Conservation (phyloP, 2,329 filamentous ascomycete genomes). For the Fusarium coffeatum region DNA sequence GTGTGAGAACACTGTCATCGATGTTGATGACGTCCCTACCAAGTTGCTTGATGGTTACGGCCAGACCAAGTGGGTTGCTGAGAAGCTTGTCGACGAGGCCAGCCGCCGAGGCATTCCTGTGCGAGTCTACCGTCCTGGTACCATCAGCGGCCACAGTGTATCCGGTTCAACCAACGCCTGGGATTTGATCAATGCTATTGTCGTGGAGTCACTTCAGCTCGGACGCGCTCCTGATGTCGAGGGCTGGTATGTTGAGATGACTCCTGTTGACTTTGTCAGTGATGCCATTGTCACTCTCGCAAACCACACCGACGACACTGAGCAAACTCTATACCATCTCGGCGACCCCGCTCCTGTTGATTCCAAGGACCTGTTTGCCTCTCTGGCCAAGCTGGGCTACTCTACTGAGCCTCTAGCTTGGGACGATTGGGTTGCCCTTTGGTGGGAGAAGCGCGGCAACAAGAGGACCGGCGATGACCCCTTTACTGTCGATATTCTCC, state of each 20-base stretch:
- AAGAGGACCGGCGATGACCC: constrained; percentile 74
- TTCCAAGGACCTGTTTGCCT: constrained; percentile 73
- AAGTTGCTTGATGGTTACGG: constrained; percentile 80
- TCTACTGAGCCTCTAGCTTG: constrained; percentile 73
- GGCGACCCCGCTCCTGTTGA: constrained; percentile 78
- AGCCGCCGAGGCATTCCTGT: constrained; percentile 75
- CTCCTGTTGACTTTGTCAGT: constrained; percentile 83
- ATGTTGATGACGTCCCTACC: constrained; percentile 74
- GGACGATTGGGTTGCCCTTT: constrained; percentile 79
- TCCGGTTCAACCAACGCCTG: constrained; percentile 82
- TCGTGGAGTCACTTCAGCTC: constrained; percentile 81
- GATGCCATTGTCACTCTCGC: constrained; percentile 77
- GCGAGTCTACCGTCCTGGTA: constrained; percentile 78
- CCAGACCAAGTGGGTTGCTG: constrained; percentile 85
- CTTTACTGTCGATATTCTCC: constrained; percentile 82
- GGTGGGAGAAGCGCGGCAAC: constrained; percentile 76
- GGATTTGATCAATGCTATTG: constrained; percentile 79
- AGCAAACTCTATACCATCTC: constrained; percentile 77
- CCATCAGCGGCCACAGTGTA: constrained; percentile 80
- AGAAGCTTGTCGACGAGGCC: constrained; percentile 78
- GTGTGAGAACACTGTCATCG: constrained; percentile 75
- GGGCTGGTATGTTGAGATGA: constrained; percentile 85
- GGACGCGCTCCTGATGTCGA: constrained; percentile 77
- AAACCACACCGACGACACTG: constrained; percentile 69
- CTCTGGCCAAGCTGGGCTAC: constrained; percentile 75